Base-by-base conservation (phyloP, 306 rosid genomes). In the Cucumis sativus region DNA sequence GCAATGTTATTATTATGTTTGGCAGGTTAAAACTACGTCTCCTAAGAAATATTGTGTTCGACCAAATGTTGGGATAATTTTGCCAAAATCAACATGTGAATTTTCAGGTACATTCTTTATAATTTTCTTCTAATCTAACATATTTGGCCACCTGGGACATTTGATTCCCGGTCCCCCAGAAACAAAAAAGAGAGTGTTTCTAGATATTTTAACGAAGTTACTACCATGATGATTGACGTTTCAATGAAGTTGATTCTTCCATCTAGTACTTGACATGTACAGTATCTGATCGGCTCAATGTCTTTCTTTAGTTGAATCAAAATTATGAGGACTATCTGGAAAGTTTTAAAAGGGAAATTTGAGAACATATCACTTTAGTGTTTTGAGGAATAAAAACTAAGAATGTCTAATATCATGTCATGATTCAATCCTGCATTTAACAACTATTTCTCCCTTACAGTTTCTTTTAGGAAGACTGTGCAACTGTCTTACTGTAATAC, bases 21-120 rank as follows among this genome's bases (percentile, higher is more conserved):
- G 69, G 78, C 90, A 95, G 99, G 91, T 96, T 74, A 96, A 96
- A 80, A 96, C 99, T 62, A 96, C 99, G 3, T 88, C 98, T 49
- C 99, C 99, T 20, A 92, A 86, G 85, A 92, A 84, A 80, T 96
- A 96, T 78, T 91, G 94, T 41, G 97, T 96, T 78, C 87, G 91
- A 33, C 99, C 99, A 28, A 92, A 87, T 89, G 97, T 92, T 28
- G 99, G 98, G 64, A 82, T 96, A 82, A 73, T 96, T 71, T 41
- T 49, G 82, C 97, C 99, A 21, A 85, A 87, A 68, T 84, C 96
- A 73, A 54, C 85, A 40, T 84, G 80, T 83, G 92, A 77, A 59
- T 96, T 91, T 84, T 79, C 88, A 73, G 99, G 99, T 96, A 90
- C 74, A 76, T 30, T 77, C 45, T 62, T 33, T 45, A 10, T 16